Evolutionary conservation across 495 filamentous ascomycete genomes (phyloP), one percentile per base, ranked within the genome.

Genomic region (Penicillium coffeae): DNA sequence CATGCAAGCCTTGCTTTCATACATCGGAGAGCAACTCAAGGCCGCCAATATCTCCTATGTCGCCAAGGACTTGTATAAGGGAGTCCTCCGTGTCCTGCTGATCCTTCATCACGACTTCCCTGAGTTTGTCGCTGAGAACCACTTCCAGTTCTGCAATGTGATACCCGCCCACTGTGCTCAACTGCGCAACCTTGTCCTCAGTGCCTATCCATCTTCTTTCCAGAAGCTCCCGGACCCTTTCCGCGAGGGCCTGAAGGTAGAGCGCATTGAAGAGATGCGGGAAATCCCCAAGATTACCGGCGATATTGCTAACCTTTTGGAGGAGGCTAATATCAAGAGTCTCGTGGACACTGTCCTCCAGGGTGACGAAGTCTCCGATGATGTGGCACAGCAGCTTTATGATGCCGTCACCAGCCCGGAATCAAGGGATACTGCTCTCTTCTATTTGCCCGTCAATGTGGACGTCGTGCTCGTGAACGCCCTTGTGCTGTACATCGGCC

Each of bases 61-160:
- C 27, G 80, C 83, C 21, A 92, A 88, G 66, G 85, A 89, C 40
- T 78, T 93, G 38, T 97, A 96, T 64, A 84, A 88, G 54, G 89
- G 85, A 2, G 80, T 87, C 7, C 74, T 95, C 20, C 87, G 93
- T 54, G 78, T 95, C 46, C 66, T 97, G 50, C 70, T 93, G 15
- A 78, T 96, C 30, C 73, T 99, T 39, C 86, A 94, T 47, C 93
- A 97, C 54, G 93, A 99, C 62, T 96, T 88, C 67, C 88, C 90
- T 0, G 90, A 95, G 46, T 97, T 95, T 64, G 75, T 97, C 35
- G 85, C 86, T 21, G 87, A 92, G 54, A 87, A 93, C 61, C 87
- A 95, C 54, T 84, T 86, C 52, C 81, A 84, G 47, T 81, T 99
- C 37, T 90, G 87, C 76, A 86, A 89, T 62, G 82, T 81, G 55